Conservation (phyloP, 768 basidiomycete species). For the Mycena pura region DNA sequence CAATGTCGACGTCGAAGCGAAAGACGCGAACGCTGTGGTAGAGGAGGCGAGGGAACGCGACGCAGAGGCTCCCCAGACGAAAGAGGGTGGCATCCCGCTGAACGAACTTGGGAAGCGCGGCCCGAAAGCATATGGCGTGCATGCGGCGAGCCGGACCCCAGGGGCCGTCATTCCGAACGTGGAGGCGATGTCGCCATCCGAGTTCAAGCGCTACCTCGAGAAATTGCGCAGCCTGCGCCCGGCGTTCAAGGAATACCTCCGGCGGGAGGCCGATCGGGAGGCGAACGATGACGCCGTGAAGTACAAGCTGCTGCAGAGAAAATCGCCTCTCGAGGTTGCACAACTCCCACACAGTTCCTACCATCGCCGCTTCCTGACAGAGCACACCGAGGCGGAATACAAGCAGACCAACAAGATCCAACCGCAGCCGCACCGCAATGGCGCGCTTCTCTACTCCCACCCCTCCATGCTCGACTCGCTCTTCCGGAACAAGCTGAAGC, state of each 20-base stretch:
- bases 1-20: not conserved
- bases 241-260: conserved; percentile 57
- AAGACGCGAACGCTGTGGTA: not conserved
- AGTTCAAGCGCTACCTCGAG: conserved; percentile 67
- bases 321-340: conserved; percentile 34
- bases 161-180: conserved; percentile 53
- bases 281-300: not conserved
- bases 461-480: conserved; percentile 60
- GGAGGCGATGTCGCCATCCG: conserved; percentile 60
- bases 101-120: conserved; percentile 33
- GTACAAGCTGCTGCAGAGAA: not conserved
- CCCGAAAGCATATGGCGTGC: conserved; percentile 34
- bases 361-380: conserved; percentile 48
- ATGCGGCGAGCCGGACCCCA: conserved; percentile 3
- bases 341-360: conserved; percentile 26
- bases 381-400: conserved; percentile 27
- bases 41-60: conserved; percentile 22
- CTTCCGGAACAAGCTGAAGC: conserved; percentile 57
- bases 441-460: conserved; percentile 66
- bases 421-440: conserved; percentile 68
- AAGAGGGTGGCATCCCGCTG: conserved; percentile 26
- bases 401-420: conserved; percentile 50
- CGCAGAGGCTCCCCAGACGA: conserved; percentile 1
- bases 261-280: conserved; percentile 28
- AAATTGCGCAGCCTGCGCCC: conserved; percentile 63